Percentiles rank a stretch among this genome's conserved stretches.
These are phyloP conservation scores for Mycosarcoma maydis DNA, from an alignment of 1,284 basidiomycete species.

Conservation along the genomic window DNA sequence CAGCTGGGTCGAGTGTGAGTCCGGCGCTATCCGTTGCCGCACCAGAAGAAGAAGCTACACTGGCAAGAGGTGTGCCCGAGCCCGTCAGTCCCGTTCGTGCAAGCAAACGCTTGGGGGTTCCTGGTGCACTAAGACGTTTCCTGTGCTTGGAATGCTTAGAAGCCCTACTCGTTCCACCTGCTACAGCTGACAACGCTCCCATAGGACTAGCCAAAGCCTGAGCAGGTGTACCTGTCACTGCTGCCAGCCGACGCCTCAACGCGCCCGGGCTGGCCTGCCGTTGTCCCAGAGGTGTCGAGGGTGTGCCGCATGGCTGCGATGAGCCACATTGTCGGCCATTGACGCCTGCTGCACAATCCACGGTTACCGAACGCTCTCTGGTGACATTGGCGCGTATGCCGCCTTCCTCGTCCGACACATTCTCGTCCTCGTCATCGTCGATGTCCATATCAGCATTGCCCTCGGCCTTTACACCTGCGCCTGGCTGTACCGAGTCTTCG, in stretches of 20 bases:
- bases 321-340: slow-evolving; percentile 23
- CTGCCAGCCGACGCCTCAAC: slow-evolving; percentile 35
- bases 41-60: not conserved
- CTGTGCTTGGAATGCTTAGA: slow-evolving; percentile 37
- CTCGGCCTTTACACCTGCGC: slow-evolving; percentile 3
- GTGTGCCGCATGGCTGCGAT: slow-evolving; percentile 37
- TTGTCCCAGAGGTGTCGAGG: slow-evolving; percentile 30
- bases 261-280: slow-evolving; percentile 41
- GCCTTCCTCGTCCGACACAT: slow-evolving; percentile 27
- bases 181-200: slow-evolving; percentile 3
- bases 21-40: slow-evolving; percentile 3
- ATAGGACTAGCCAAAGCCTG: slow-evolving; percentile 34
- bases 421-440: slow-evolving; percentile 35
- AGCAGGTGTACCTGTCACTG: slow-evolving; percentile 36
- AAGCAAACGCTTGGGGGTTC: slow-evolving; percentile 38
- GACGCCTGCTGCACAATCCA: slow-evolving; percentile 10
- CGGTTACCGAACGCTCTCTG: slow-evolving; percentile 26
- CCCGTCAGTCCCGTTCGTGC: slow-evolving; percentile 15
- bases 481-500: slow-evolving; percentile 27
- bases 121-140: slow-evolving; percentile 38
- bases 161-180: slow-evolving; percentile 12
- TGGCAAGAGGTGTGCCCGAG: slow-evolving; percentile 19
- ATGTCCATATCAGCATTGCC: slow-evolving; percentile 33
- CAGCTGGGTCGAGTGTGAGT: not conserved
- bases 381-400: slow-evolving; percentile 13